Base-by-base conservation (phyloP, 352 stramenopile genomes). In the Aphanomyces astaci region DNA sequence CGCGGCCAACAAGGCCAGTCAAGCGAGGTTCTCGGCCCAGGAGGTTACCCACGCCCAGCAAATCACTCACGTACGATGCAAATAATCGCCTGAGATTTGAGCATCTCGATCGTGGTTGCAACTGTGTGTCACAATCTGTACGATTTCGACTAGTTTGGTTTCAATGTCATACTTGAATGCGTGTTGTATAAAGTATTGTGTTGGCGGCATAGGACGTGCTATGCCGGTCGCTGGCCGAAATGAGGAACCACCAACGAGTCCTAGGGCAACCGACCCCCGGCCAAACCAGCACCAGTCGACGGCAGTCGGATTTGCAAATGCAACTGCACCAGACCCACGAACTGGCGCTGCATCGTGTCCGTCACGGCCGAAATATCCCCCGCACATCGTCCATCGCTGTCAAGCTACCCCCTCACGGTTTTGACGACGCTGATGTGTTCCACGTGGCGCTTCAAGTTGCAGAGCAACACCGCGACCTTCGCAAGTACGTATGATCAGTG, bases 1-100 rank as follows among this genome's bases (percentile, higher is more conserved):
- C 17, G 36, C 31, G 19, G n/a, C n/a, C n/a, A 22, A 15, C 28
- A 63, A 63, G 28, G 31, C 31, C 22, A 49, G 24, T 1, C 31
- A 57, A 9, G 49, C 9, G 19, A 9, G 49, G 28, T 19, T n/a
- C 11, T 15, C 24, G 17, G 31, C 43, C 9, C 49, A 19, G 17
- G 54, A 46, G 19, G 19, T 24, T 13, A 55, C 19, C 11, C 17
- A 63, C 11, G 10, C 11, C 17, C 54, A 63, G 31, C 54, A 63
- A 63, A 49, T 63, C 28, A 49, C 54, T 11, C 31, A 63, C 9
- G 54, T 63, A 52, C 54, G 36, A n/a, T n/a, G n/a, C n/a, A n/a
- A n/a, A n/a, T n/a, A n/a, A n/a, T n/a, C n/a, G n/a, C n/a, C n/a
- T n/a, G n/a, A n/a, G n/a, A n/a, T n/a, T n/a, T n/a, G n/a, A n/a